These are phyloP conservation scores for Tuber calosporum DNA, from an alignment of 495 filamentous ascomycete species.

Conservation along the genomic window DNA sequence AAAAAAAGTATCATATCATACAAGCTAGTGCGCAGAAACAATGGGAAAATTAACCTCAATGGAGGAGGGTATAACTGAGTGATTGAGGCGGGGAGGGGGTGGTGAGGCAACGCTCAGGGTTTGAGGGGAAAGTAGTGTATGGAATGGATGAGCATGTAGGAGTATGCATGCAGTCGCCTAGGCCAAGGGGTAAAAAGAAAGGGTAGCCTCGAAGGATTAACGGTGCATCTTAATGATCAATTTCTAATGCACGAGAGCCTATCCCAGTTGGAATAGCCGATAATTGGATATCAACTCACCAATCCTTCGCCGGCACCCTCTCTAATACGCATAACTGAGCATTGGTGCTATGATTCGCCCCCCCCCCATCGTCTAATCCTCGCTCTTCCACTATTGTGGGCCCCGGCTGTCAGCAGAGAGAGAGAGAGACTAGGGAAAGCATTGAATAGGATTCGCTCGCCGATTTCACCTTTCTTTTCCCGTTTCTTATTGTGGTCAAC, in stretches of 20 bases:
- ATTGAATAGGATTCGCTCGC: background rate
- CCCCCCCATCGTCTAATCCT: background rate
- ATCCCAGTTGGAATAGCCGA: constrained; percentile 19
- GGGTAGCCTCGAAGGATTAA: constrained; percentile 28
- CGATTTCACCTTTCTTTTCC: background rate
- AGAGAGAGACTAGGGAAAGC: background rate
- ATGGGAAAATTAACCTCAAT: constrained; percentile 5
- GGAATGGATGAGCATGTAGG: background rate
- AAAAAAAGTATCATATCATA: background rate
- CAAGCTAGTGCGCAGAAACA: background rate
- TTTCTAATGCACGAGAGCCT: constrained; percentile 17
- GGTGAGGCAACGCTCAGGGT: constrained; percentile 8
- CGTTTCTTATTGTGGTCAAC: background rate
- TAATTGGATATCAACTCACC: constrained; percentile 1
- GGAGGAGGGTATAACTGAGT: constrained; percentile 24
- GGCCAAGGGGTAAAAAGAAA: constrained; percentile 34
- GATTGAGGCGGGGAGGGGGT: constrained; percentile 26
- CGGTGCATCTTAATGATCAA: constrained; percentile 26
- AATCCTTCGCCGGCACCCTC: background rate
- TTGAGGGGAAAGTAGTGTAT: background rate
- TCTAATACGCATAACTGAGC: background rate
- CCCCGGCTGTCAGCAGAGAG: background rate
- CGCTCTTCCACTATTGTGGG: background rate
- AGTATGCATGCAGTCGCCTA: constrained; percentile 25
- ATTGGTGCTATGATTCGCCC: constrained; percentile 1